These are phyloP conservation scores for Quercus mongolica DNA, from an alignment of 306 rosid species.

Conservation along the genomic window DNA sequence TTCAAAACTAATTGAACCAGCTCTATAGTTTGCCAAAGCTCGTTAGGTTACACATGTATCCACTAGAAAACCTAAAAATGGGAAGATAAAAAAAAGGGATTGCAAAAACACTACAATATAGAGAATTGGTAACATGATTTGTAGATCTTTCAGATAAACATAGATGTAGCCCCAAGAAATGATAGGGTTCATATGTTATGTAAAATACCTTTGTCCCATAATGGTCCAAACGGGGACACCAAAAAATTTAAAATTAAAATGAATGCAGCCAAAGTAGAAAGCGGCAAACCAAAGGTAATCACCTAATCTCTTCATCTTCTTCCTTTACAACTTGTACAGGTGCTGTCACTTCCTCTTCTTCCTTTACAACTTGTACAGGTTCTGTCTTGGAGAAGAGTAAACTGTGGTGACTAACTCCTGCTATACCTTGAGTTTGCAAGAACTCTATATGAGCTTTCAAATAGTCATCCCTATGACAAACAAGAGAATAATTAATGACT, in stretches of 20 bases:
- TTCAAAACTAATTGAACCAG: too few relatives aligned
- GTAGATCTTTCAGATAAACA: not conserved
- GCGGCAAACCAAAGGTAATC: slow-evolving; percentile 7
- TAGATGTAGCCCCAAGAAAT: not conserved
- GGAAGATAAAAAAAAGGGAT: not conserved
- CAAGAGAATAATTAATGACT: slow-evolving; percentile 2
- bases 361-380: slow-evolving; percentile 50
- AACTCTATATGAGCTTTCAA: slow-evolving; percentile 62
- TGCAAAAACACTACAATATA: not conserved
- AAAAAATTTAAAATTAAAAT: not conserved
- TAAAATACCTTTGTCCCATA: not conserved
- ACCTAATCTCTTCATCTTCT: slow-evolving; percentile 34
- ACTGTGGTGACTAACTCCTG: slow-evolving; percentile 95
- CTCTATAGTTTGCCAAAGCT: too few relatives aligned
- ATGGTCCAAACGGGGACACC: not conserved
- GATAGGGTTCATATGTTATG: not conserved
- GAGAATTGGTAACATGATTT: not conserved
- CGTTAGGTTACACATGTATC: not conserved
- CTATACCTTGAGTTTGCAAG: slow-evolving; percentile 70
- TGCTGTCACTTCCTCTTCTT: slow-evolving; percentile 35
- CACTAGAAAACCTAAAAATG: not conserved
- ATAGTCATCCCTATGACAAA: slow-evolving; percentile 48
- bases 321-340: too few relatives aligned
- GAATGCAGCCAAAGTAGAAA: slow-evolving; percentile 1
- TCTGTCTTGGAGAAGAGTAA: slow-evolving; percentile 81